phyloP scores from a whole-genome alignment of 1,284 basidiomycete species.

The Trichosporon ovoides region DNA sequence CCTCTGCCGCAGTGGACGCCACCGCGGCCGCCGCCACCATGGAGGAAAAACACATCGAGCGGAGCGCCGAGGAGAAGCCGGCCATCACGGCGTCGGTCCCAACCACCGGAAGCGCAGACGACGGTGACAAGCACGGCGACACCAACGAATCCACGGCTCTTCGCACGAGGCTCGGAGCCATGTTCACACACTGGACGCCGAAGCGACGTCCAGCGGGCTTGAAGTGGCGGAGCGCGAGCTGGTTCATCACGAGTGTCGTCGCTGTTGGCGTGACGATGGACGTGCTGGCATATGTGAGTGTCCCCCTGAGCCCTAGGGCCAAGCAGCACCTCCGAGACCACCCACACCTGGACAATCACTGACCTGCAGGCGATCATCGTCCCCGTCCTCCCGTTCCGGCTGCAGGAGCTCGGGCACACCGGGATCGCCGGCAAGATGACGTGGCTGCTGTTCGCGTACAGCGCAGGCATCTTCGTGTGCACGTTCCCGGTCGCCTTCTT shows the following conservation, averaged over 20 bases:
- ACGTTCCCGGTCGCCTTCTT: slow-evolving; percentile 65
- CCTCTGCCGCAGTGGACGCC: too few species aligned
- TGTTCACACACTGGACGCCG: neutral
- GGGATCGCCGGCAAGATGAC: slow-evolving; percentile 38
- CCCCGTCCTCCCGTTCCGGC: slow-evolving; percentile 65
- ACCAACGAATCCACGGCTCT: neutral
- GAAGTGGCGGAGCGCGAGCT: slow-evolving; percentile 34
- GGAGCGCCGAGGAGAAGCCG: too few species aligned
- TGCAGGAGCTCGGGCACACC: slow-evolving; percentile 29
- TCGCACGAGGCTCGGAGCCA: neutral
- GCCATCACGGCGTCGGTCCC: too few species aligned
- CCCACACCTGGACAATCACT: neutral
- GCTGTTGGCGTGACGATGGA: slow-evolving; percentile 33
- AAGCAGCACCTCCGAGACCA: too few species aligned
- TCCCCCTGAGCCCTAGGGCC: neutral
- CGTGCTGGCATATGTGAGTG: slow-evolving; percentile 38
- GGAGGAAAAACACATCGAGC: too few species aligned
- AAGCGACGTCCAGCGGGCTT: neutral
- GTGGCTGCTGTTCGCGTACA: slow-evolving; percentile 42
- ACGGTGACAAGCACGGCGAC: neutral
- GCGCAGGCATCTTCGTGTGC: slow-evolving; percentile 47
- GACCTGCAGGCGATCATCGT: slow-evolving; percentile 34
- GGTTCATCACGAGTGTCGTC: slow-evolving; percentile 39
- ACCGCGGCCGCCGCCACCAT: too few species aligned
- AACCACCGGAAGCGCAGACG: neutral